Conservation (phyloP, 2,329 filamentous ascomycete species). For the Chaetomiaceae sp. region DNA sequence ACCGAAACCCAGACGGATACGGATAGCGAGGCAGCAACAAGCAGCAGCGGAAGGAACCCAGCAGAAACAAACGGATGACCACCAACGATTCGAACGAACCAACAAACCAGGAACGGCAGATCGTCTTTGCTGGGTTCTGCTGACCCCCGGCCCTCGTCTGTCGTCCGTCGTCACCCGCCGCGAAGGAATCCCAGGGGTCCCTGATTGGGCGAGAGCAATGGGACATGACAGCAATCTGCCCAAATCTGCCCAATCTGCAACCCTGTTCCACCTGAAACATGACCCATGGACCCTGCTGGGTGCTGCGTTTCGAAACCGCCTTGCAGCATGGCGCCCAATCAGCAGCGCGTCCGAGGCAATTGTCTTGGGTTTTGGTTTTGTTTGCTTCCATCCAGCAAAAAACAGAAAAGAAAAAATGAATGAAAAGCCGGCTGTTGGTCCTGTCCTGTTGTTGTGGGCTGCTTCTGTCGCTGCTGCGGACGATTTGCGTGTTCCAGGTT, state of each 20-base stretch:
- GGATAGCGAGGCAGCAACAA: too few species aligned
- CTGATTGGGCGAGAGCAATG: slow-evolving; percentile 19
- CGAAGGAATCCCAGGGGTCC: neutral
- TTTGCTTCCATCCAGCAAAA: neutral
- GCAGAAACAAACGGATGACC: neutral
- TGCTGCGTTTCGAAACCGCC: slow-evolving; percentile 25
- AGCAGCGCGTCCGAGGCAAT: slow-evolving; percentile 7
- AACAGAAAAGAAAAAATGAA: neutral
- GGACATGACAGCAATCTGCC: too few species aligned
- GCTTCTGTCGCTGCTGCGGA: too few species aligned
- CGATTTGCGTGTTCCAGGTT: too few species aligned
- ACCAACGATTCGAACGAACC: neutral
- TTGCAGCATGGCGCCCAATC: slow-evolving; percentile 23
- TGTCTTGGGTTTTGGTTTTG: slow-evolving; percentile 5
- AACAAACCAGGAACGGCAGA: slow-evolving; percentile 7
- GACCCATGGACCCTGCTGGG: slow-evolving; percentile 22
- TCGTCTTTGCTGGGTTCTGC: neutral
- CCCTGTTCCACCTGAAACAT: slow-evolving; percentile 28
- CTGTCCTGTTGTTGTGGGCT: too few species aligned
- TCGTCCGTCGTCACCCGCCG: neutral
- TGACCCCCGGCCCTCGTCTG: neutral
- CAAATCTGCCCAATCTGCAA: too few species aligned
- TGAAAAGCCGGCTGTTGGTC: slow-evolving; percentile 4
- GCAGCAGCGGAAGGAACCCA: neutral
- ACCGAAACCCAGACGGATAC: too few species aligned